A percentile compares a stretch with the other conserved stretches of the same genome.
phyloP scores from a whole-genome alignment of 768 basidiomycete genomes.

The Rickenella mellea region DNA sequence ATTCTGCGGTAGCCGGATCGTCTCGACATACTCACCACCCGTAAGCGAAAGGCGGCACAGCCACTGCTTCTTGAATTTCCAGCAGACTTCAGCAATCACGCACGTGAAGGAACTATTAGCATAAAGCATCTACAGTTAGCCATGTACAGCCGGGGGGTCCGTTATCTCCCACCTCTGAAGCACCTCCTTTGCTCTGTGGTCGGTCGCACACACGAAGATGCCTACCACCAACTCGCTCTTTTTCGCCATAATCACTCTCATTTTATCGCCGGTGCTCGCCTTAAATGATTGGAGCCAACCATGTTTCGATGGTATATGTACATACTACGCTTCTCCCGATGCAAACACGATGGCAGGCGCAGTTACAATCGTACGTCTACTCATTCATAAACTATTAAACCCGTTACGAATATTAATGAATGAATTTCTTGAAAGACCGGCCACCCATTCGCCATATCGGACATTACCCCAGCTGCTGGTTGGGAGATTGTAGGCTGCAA shows the following conservation, averaged over 20 bases:
- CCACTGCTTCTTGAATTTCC: too few relatives aligned
- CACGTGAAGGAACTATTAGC: too few relatives aligned
- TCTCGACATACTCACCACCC: too few relatives aligned
- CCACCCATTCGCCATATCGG: conserved; percentile 18
- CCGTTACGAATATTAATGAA: not conserved
- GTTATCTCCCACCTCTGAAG: too few relatives aligned
- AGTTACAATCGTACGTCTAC: conserved; percentile 26
- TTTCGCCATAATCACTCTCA: not conserved
- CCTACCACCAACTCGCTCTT: not conserved
- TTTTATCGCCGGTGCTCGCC: not conserved
- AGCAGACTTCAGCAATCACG: too few relatives aligned
- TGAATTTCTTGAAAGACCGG: not conserved
- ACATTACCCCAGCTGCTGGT: conserved; percentile 36
- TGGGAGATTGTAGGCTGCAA: conserved; percentile 43
- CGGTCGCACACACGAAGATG: too few relatives aligned
- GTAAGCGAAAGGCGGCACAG: too few relatives aligned
- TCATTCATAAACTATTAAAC: not conserved
- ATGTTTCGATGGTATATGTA: conserved; percentile 28
- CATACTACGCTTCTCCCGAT: conserved; percentile 26
- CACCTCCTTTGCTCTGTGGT: too few relatives aligned
- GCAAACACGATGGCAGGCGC: conserved; percentile 27
- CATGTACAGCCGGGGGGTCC: too few relatives aligned
- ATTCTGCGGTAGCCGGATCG: too few relatives aligned
- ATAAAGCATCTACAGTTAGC: too few relatives aligned
- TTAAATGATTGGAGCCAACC: conserved; percentile 24